These are phyloP conservation scores for Solanum bulbocastanum DNA, from an alignment of 257 asterid species.

Conservation along the genomic window DNA sequence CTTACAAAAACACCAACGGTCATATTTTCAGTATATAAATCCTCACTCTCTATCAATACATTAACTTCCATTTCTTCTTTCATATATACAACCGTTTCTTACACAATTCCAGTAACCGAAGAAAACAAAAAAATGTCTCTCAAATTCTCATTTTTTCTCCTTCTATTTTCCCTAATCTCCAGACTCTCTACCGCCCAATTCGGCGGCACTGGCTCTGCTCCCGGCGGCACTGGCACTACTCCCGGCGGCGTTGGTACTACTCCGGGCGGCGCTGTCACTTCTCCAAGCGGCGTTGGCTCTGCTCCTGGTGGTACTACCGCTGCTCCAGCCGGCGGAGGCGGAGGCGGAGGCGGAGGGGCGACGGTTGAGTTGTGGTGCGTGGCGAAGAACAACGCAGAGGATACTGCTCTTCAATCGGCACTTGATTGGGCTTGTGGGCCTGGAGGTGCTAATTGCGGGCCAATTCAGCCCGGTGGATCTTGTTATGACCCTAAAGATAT, in stretches of 20 bases:
- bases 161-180: not conserved
- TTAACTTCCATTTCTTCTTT: not conserved
- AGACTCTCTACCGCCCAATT: conserved; percentile 26
- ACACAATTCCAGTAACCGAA: not conserved
- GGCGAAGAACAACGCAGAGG: conserved; percentile 86
- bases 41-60: not conserved
- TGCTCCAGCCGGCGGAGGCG: not conserved
- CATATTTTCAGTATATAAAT: not conserved
- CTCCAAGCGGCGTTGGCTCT: not conserved
- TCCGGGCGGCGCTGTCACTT: not conserved
- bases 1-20: conserved; percentile 6
- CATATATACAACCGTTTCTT: not conserved
- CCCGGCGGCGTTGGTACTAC: not conserved
- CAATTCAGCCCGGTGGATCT: conserved; percentile 65
- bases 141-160: not conserved
- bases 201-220: conserved; percentile 9
- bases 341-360: conserved; percentile 11
- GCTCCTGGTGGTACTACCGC: not conserved
- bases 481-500: conserved; percentile 74
- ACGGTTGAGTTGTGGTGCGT: conserved; percentile 78
- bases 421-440: conserved; percentile 82
- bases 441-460: conserved; percentile 72
- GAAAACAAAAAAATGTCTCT: not conserved
- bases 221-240: not conserved
- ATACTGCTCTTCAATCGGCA: conserved; percentile 60